Percentiles rank a stretch among this genome's conserved stretches.
phyloP scores from a whole-genome alignment of 768 basidiomycete genomes.

The Sporobolomyces pararoseus region DNA sequence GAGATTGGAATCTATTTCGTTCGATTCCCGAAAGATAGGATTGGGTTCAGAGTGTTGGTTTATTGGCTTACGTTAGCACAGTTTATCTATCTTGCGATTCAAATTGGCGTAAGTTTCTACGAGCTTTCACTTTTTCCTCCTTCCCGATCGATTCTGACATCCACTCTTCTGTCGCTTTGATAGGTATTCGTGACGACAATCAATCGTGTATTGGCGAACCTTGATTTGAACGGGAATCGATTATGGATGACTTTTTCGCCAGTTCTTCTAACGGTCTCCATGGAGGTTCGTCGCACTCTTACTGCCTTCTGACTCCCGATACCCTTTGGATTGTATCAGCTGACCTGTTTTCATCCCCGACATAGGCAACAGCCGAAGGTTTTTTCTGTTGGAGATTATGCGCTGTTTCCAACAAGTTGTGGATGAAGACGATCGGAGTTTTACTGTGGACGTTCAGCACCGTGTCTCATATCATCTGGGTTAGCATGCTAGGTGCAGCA shows the following conservation, averaged over 20 bases:
- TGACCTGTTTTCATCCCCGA: background rate
- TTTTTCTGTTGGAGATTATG: conserved; percentile 27
- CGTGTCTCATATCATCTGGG: conserved; percentile 16
- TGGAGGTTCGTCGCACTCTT: conserved; percentile 5
- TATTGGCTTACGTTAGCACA: conserved; percentile 9
- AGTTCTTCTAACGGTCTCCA: background rate
- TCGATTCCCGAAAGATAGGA: conserved; percentile 15
- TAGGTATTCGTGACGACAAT: background rate
- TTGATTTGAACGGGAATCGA: background rate
- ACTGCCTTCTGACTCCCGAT: background rate
- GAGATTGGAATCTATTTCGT: conserved; percentile 13
- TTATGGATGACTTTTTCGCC: background rate
- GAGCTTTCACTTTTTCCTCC: too few species aligned
- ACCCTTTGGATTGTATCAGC: background rate
- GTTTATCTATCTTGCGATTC: background rate
- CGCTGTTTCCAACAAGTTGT: conserved; percentile 5
- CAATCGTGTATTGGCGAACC: background rate
- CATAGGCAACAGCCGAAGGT: conserved; percentile 18
- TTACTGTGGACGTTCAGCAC: conserved; percentile 23
- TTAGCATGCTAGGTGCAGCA: conserved; percentile 4
- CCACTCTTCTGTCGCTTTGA: too few species aligned
- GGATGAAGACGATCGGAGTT: conserved; percentile 20
- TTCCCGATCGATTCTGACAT: background rate
- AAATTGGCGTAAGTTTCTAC: conserved; percentile 1
- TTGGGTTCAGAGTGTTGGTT: conserved; percentile 21